Evolutionary conservation across 163 green algal species (phyloP).

Genomic region (Coccomyxa subellipsoidea): DNA sequence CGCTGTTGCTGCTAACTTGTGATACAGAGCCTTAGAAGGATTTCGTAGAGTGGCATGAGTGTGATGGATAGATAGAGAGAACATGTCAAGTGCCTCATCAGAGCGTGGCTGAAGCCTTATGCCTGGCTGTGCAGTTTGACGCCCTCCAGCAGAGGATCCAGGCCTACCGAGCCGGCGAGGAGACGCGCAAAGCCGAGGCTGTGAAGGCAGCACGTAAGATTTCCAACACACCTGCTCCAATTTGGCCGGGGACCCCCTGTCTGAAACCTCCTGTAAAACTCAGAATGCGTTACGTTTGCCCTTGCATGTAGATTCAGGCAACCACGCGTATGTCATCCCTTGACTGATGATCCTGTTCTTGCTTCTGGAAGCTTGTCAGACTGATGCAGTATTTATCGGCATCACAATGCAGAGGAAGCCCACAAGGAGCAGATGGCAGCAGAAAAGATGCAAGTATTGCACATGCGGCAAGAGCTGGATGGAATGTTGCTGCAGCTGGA

Average conservation of each 20-base stretch:
- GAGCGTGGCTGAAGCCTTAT: neutral
- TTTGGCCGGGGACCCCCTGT: no score
- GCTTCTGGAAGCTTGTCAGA: neutral
- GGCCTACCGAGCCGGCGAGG: neutral
- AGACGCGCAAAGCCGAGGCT: neutral
- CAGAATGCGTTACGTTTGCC: no score
- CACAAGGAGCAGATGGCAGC: neutral
- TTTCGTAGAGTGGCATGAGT: no score
- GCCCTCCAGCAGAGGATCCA: neutral
- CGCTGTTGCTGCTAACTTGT: no score
- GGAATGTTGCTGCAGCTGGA: neutral
- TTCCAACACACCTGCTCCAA: neutral
- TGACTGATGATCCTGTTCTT: neutral
- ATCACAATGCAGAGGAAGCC: neutral
- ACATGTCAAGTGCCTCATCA: no score
- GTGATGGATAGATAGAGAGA: no score
- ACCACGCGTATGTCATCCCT: no score
- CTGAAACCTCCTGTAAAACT: no score
- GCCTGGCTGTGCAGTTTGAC: neutral
- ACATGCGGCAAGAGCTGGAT: neutral
- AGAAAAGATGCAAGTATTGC: neutral
- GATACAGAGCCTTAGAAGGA: no score
- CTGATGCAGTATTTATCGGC: neutral
- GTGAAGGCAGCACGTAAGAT: neutral
- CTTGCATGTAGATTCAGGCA: no score